Base-by-base conservation (phyloP, 108 stramenopile species). In the Chaetoceros muelleri region DNA sequence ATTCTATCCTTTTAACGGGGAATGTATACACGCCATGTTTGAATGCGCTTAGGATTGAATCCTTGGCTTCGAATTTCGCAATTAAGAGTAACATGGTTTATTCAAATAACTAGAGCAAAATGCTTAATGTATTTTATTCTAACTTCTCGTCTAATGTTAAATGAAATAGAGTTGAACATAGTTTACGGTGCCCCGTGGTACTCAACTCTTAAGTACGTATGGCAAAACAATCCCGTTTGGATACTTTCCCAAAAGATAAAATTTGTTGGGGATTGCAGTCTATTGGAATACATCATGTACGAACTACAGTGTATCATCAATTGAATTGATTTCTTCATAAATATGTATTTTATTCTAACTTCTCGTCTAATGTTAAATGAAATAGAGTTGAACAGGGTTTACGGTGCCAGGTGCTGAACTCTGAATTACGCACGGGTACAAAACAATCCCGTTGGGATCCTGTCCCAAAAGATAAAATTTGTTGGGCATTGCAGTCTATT, bases 1-100 rank as follows among this genome's bases (percentile, higher is more conserved):
- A 73, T 79, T 21, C 56, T 76, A 13, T 7, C 53, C 34, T 10
- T 10, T 40, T 13, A 5, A 40, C 13, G 13, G 34, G 13, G 8
- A 40, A 5, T 40, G 5, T 40, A 5, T 40, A 10, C 8, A 13
- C 34, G 34, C 34, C 34, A 10, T 10, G 34, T 10, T 40, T 40
- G 34, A 40, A 40, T 40, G 8, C 34, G 5, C 13, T 40, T 40
- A 40, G 13, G 13, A 40, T 40, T 10, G 13, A 10, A 10, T 40
- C 34, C 13, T 40, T 40, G 5, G 5, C 5, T 5, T 10, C 34
- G 5, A 40, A 10, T 5, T 40, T 5, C 34, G 13, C 34, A 40
- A 40, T 10, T 13, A 40, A 40, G 34, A 40, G 34, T 5, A 40
- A 40, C 13, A 40, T 10, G 5, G 13, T 40, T 40, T 40, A 40